Conservation (phyloP, 306 rosid species). For the Malus fusca region DNA sequence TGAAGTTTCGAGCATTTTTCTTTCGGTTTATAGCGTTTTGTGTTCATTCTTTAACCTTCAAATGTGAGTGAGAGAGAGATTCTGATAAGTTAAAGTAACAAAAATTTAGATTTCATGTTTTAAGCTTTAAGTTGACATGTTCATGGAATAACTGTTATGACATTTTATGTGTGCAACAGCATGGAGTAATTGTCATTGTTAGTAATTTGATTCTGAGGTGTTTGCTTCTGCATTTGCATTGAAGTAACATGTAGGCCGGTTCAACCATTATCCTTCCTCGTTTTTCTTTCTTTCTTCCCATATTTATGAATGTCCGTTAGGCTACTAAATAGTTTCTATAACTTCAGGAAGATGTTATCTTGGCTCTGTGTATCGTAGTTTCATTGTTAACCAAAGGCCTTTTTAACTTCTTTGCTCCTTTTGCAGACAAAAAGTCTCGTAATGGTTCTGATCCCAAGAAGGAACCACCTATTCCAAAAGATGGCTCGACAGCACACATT, state of each 20-base stretch:
- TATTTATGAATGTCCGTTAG: neutral
- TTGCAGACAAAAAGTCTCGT: slow-evolving; percentile 64
- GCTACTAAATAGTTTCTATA: neutral
- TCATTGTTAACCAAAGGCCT: neutral
- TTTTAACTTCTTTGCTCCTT: neutral
- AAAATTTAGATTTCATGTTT: slow-evolving; percentile 14
- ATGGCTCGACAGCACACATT: slow-evolving; percentile 77
- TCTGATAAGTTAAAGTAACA: slow-evolving; percentile 13
- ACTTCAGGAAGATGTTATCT: slow-evolving; percentile 1
- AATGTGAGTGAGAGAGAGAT: slow-evolving; percentile 11
- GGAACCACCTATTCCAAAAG: slow-evolving; percentile 67
- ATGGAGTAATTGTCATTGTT: slow-evolving; percentile 1
- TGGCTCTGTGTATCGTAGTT: slow-evolving; percentile 1
- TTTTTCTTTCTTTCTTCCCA: neutral
- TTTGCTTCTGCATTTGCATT: slow-evolving; percentile 5
- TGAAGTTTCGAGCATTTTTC: slow-evolving; percentile 8
- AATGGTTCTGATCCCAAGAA: slow-evolving; percentile 64
- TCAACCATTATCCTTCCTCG: slow-evolving; percentile 1
- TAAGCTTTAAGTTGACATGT: slow-evolving; percentile 17
- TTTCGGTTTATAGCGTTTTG: slow-evolving; percentile 20
- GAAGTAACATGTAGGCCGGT: neutral
- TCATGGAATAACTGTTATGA: slow-evolving; percentile 3
- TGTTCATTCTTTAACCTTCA: slow-evolving; percentile 1
- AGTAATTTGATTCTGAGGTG: neutral
- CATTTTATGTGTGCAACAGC: neutral